phyloP scores from a whole-genome alignment of 345 rosid genomes.

The Durio zibethinus region DNA sequence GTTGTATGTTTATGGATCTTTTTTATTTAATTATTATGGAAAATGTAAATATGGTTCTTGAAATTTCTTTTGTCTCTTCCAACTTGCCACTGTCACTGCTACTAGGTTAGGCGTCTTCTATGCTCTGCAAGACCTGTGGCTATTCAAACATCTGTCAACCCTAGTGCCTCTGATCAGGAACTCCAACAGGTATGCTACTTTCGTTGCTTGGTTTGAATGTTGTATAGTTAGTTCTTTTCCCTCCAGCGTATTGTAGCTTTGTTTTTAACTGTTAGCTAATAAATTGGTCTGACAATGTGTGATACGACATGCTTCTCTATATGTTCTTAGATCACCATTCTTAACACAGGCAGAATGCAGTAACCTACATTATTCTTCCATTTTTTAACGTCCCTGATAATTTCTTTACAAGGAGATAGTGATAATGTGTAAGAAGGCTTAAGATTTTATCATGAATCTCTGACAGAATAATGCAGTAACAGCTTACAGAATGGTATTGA shows the following conservation, averaged over 20 bases:
- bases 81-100: slow-evolving; percentile 15
- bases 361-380: neutral
- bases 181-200: slow-evolving; percentile 72
- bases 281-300: neutral
- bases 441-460: neutral
- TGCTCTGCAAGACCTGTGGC: slow-evolving; percentile 89
- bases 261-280: neutral
- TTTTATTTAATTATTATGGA: neutral
- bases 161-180: slow-evolving; percentile 86
- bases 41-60: neutral
- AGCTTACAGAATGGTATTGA: neutral
- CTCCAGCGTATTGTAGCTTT: neutral
- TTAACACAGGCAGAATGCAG: neutral
- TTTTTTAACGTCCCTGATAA: neutral
- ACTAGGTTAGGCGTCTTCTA: slow-evolving; percentile 83
- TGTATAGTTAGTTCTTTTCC: neutral
- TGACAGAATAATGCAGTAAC: neutral
- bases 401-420: neutral
- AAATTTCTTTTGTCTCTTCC: neutral
- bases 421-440: neutral
- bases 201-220: slow-evolving; percentile 2
- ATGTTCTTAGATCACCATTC: neutral
- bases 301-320: neutral
- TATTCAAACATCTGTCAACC: slow-evolving; percentile 70
- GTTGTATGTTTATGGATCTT: slow-evolving; percentile 4